Percentiles rank a stretch among this genome's conserved stretches.
Conservation (phyloP, 2,329 filamentous ascomycete species). For the Xylaria arbuscula region DNA sequence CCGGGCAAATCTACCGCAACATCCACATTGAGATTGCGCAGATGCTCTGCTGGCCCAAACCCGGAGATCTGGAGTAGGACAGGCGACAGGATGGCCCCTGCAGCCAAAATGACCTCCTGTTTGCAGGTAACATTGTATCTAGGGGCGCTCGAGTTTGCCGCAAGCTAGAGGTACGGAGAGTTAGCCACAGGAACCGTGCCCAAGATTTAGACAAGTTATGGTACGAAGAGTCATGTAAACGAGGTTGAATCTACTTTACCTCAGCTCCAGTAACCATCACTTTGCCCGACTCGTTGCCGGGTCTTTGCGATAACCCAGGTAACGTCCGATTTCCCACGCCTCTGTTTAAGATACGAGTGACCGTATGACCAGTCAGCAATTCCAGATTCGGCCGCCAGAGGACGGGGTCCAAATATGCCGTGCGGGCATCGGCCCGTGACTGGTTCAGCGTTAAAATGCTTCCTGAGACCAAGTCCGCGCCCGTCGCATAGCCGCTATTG, state of each 20-base stretch:
- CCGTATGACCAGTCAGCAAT: conserved; percentile 54
- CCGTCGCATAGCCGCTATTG: conserved; percentile 53
- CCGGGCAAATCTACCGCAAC: conserved; percentile 50
- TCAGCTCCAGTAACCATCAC: conserved; percentile 52
- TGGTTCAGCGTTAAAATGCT: conserved; percentile 53
- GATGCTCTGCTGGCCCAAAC: conserved; percentile 48
- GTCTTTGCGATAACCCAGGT: conserved; percentile 29
- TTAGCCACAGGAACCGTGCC: background rate
- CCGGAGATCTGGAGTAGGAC: conserved; percentile 51
- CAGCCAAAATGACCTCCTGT: conserved; percentile 49
- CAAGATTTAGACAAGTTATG: too few species aligned
- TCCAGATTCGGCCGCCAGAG: conserved; percentile 54
- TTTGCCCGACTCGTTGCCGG: conserved; percentile 20
- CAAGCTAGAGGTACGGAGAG: conserved; percentile 44
- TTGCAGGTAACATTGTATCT: conserved; percentile 44
- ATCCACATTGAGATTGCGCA: conserved; percentile 46
- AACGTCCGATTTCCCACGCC: conserved; percentile 31
- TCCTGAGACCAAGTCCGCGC: conserved; percentile 53
- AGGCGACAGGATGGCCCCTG: conserved; percentile 49
- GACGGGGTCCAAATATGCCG: conserved; percentile 55
- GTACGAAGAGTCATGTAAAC: background rate
- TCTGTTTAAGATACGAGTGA: conserved; percentile 52
- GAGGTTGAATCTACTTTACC: conserved; percentile 44
- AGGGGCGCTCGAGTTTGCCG: conserved; percentile 39
- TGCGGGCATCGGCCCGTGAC: conserved; percentile 55